Conservation (phyloP, 2,329 filamentous ascomycete genomes). For the Fusarium newnesense region DNA sequence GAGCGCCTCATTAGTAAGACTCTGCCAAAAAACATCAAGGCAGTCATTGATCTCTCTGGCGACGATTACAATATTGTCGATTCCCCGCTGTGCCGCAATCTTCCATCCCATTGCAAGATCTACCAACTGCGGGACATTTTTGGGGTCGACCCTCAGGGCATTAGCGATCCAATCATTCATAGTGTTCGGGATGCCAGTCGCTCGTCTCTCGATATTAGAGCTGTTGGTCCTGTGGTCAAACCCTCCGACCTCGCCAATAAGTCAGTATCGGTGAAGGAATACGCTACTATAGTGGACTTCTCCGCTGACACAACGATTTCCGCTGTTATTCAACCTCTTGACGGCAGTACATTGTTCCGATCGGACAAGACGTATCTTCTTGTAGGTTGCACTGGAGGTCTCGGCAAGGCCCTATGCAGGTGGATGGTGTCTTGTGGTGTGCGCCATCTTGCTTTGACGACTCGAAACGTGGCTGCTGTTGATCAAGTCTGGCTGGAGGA, state of each 20-base stretch:
- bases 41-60: neutral
- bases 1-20: neutral
- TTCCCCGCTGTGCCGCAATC: neutral
- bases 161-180: neutral
- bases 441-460: slow-evolving; percentile 1
- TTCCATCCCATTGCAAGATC: neutral
- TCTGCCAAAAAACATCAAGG: neutral
- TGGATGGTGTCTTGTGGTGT: slow-evolving; percentile 1
- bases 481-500: neutral
- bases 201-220: neutral
- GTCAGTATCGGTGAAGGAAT: neutral
- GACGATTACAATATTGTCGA: neutral
- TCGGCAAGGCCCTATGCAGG: neutral
- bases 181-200: neutral
- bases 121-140: neutral
- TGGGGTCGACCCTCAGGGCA: neutral
- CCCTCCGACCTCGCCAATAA: neutral
- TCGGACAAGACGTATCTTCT: neutral
- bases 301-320: neutral
- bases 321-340: neutral
- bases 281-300: neutral
- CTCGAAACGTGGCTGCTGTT: neutral
- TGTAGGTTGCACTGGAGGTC: neutral
- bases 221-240: neutral
- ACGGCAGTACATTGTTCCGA: neutral